Evolutionary conservation across 73 alveolate genomes (phyloP).

Genomic region (Paramecium tetraurelia): DNA sequence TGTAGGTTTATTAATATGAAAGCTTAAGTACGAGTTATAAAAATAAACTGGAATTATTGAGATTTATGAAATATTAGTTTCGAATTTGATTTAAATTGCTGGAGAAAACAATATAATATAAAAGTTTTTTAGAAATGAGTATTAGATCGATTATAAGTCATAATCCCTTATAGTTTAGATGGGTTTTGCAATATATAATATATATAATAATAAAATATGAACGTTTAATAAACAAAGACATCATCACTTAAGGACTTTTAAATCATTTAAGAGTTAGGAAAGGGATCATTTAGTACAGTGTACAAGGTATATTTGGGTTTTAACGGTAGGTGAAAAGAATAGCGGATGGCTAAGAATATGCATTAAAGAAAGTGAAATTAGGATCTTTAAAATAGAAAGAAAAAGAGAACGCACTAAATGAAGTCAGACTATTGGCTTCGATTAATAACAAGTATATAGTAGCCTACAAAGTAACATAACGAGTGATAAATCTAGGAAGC

Average conservation of each 20-base stretch:
- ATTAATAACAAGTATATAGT: constrained; percentile 50
- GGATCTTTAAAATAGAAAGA: constrained; percentile 51
- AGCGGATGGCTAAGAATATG: constrained; percentile 57
- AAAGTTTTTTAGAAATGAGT: neutral
- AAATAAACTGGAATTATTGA: neutral
- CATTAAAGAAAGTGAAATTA: constrained; percentile 65
- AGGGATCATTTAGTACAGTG: constrained; percentile 64
- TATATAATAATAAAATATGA: constrained; percentile 21
- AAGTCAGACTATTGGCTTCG: constrained; percentile 67
- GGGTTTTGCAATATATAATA: neutral
- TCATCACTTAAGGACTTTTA: constrained; percentile 60
- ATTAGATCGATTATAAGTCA: neutral
- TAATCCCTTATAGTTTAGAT: neutral
- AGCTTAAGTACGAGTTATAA: neutral
- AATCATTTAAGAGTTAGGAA: constrained; percentile 63
- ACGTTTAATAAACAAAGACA: constrained; percentile 28
- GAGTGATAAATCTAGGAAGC: constrained; percentile 48
- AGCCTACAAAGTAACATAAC: constrained; percentile 15
- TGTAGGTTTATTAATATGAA: neutral
- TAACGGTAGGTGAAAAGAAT: constrained; percentile 48
- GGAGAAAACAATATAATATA: neutral
- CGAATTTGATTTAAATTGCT: neutral
- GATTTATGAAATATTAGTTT: neutral
- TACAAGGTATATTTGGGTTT: constrained; percentile 5
- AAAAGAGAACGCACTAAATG: constrained; percentile 68